Conservation (phyloP, 2,329 filamentous ascomycete genomes). For the Falciphora oryzae region DNA sequence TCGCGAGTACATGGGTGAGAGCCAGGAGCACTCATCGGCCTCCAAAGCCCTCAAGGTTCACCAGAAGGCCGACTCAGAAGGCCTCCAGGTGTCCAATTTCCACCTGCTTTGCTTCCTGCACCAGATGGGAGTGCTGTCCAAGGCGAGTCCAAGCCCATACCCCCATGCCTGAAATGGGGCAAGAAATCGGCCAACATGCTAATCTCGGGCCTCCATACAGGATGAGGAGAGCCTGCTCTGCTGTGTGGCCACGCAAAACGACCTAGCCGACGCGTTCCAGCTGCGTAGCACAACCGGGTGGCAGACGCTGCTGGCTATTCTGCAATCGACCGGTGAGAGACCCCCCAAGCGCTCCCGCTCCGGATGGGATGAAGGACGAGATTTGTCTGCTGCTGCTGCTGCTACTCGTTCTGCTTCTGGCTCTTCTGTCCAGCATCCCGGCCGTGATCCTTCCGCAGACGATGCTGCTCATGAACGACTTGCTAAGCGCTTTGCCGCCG, state of each 20-base stretch:
- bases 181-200: background rate
- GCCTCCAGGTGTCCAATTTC: constrained; percentile 79
- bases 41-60: constrained; percentile 62
- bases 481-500: constrained; percentile 62
- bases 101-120: constrained; percentile 87
- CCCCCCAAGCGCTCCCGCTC: constrained; percentile 65
- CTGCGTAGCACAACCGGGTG: constrained; percentile 84
- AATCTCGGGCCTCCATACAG: constrained; percentile 40
- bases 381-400: constrained; percentile 7
- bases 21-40: constrained; percentile 68
- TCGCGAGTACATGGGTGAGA: constrained; percentile 76
- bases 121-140: constrained; percentile 72
- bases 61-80: constrained; percentile 50
- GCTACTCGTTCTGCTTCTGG: constrained; percentile 16
- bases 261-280: constrained; percentile 74
- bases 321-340: constrained; percentile 97
- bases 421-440: constrained; percentile 19
- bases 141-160: constrained; percentile 50
- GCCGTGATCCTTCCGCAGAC: constrained; percentile 20
- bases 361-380: constrained; percentile 11
- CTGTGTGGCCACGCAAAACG: constrained; percentile 74
- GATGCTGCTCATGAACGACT: constrained; percentile 41
- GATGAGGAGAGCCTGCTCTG: constrained; percentile 85
- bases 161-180: background rate
- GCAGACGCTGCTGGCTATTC: constrained; percentile 88